Evolutionary conservation across 768 basidiomycete genomes (phyloP).

Genomic region (Leccinum imitatum): DNA sequence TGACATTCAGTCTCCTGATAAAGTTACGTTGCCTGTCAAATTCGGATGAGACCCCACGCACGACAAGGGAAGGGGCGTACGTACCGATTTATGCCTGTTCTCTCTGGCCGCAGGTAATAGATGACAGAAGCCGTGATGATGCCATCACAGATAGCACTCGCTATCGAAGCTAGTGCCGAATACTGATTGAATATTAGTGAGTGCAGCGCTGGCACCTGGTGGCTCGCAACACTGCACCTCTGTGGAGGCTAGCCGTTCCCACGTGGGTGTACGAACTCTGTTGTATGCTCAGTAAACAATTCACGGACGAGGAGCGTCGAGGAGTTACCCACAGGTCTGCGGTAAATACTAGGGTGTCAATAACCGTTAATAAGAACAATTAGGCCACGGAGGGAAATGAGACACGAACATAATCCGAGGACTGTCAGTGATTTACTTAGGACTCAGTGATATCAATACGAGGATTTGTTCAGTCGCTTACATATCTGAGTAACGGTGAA

Average conservation of each 20-base stretch:
- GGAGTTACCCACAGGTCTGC: conserved; percentile 8
- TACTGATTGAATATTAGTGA: conserved; percentile 5
- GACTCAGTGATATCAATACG: background rate
- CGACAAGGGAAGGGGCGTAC: background rate
- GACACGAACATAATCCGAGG: conserved; percentile 16
- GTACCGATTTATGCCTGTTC: conserved; percentile 15
- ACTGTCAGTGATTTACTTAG: conserved; percentile 2
- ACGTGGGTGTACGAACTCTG: conserved; percentile 15
- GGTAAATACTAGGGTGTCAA: conserved; percentile 2
- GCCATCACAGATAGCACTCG: conserved; percentile 22
- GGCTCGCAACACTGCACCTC: conserved; percentile 4
- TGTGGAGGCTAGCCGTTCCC: background rate
- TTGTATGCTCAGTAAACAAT: background rate
- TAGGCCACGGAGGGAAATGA: background rate
- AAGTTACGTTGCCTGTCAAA: conserved; percentile 6
- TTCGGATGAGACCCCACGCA: background rate
- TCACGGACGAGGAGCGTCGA: background rate
- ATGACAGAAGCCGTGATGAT: conserved; percentile 18
- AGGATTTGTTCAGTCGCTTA: background rate
- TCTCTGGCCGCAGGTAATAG: conserved; percentile 15
- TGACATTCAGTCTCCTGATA: conserved; percentile 12
- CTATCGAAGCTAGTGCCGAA: conserved; percentile 6
- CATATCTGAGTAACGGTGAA: conserved; percentile 11
- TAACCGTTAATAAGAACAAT: background rate
- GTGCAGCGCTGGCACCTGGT: background rate